Percentiles rank a stretch among this genome's conserved stretches.
Evolutionary conservation across 768 basidiomycete genomes (phyloP).

Genomic region (Phlebiopsis gigantea): DNA sequence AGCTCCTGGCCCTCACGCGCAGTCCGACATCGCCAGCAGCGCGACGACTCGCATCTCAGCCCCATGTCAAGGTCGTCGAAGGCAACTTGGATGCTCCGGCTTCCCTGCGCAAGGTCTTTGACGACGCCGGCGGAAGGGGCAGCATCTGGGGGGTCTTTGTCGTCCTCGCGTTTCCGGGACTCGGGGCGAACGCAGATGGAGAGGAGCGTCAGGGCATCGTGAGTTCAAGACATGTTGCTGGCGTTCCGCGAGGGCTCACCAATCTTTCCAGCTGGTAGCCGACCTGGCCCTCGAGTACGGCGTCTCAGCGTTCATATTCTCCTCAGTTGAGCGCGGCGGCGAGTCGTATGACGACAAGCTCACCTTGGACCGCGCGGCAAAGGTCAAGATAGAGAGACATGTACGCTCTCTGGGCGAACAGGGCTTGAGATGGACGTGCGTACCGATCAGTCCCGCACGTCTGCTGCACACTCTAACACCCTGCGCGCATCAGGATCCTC

Average conservation of each 20-base stretch:
- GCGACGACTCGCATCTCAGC: constrained; percentile 18
- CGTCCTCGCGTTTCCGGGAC: constrained; percentile 35
- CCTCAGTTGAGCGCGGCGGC: constrained; percentile 34
- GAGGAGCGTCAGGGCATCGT: constrained; percentile 38
- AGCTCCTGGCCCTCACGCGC: constrained; percentile 33
- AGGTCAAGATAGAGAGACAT: constrained; percentile 34
- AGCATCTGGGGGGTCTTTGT: constrained; percentile 35
- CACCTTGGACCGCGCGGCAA: constrained; percentile 23
- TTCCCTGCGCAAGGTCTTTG: constrained; percentile 30
- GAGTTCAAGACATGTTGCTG: no score
- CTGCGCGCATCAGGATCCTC: constrained; percentile 25
- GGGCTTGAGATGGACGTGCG: constrained; percentile 35
- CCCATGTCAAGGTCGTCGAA: constrained; percentile 29
- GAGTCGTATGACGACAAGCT: constrained; percentile 26
- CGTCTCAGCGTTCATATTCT: constrained; percentile 32
- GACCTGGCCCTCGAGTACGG: constrained; percentile 33
- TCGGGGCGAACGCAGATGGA: constrained; percentile 34
- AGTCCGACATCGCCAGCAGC: constrained; percentile 26
- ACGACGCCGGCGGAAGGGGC: constrained; percentile 18
- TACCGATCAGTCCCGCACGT: constrained; percentile 8
- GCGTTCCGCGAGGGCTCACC: neutral
- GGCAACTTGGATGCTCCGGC: constrained; percentile 29
- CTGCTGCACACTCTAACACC: neutral
- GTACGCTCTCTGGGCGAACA: constrained; percentile 25
- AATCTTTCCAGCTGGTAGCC: constrained; percentile 17